These are phyloP conservation scores for Naganishia liquefaciens DNA, from an alignment of 1,284 basidiomycete species.

Conservation along the genomic window DNA sequence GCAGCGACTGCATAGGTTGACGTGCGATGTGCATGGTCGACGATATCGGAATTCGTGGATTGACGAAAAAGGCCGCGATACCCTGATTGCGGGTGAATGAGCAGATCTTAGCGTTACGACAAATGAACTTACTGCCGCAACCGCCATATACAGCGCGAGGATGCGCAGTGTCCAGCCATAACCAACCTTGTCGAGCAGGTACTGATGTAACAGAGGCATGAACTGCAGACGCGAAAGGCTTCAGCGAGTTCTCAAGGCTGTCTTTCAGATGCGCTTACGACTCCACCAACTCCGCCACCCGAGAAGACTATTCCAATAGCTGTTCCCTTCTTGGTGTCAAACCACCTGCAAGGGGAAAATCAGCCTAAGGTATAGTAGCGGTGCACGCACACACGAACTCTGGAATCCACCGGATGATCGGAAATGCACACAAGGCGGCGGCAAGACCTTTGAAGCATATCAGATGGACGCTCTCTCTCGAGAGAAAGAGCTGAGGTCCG, in stretches of 20 bases:
- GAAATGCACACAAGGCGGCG: slow-evolving; percentile 36
- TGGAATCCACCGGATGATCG: slow-evolving; percentile 38
- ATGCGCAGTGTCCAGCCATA: slow-evolving; percentile 37
- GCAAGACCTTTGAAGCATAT: slow-evolving; percentile 30
- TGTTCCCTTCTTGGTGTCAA: slow-evolving; percentile 36
- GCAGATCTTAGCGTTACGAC: not conserved
- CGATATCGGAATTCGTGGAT: slow-evolving; percentile 37
- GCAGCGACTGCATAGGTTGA: slow-evolving; percentile 36
- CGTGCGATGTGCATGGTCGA: slow-evolving; percentile 19
- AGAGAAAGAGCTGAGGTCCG: too few relatives aligned
- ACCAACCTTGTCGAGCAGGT: slow-evolving; percentile 34
- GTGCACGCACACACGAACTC: slow-evolving; percentile 33
- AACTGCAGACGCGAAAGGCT: slow-evolving; percentile 27
- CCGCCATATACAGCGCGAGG: slow-evolving; percentile 32
- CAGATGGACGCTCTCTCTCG: not conserved
- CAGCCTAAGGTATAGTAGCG: not conserved
- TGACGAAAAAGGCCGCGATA: slow-evolving; percentile 36
- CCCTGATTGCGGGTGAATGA: slow-evolving; percentile 14
- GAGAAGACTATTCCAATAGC: slow-evolving; percentile 39
- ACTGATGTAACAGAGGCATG: slow-evolving; percentile 37
- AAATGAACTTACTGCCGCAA: slow-evolving; percentile 33
- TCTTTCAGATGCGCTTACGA: slow-evolving; percentile 27
- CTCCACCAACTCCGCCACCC: slow-evolving; percentile 38
- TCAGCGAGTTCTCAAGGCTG: not conserved
- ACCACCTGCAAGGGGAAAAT: slow-evolving; percentile 34